Evolutionary conservation across 345 rosid species (phyloP).

Genomic region (Eucalyptus polybractea): DNA sequence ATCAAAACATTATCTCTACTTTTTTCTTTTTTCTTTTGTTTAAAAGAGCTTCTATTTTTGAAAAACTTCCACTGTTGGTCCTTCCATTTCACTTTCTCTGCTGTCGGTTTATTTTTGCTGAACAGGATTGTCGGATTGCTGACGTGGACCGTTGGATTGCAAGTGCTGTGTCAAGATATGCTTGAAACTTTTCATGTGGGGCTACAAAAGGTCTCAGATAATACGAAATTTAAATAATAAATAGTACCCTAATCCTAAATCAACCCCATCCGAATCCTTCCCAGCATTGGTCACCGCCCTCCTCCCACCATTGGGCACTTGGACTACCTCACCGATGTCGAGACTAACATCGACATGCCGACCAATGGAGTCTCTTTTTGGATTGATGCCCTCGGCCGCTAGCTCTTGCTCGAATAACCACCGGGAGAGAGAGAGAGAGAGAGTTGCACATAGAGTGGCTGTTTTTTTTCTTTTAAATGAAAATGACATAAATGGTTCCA

Average conservation of each 20-base stretch:
- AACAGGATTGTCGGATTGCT: background rate
- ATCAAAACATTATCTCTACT: background rate
- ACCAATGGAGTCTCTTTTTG: no score
- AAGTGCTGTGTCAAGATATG: background rate
- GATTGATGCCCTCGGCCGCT: background rate
- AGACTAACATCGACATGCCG: no score
- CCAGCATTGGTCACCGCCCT: no score
- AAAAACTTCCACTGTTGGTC: background rate
- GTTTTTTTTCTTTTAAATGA: rapidly evolving
- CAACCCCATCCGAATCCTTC: background rate
- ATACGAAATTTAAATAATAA: background rate
- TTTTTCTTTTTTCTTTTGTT: no score
- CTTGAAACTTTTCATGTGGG: background rate
- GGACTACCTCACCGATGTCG: background rate
- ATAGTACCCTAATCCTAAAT: background rate
- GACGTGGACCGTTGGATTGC: background rate
- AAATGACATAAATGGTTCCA: no score
- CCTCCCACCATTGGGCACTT: background rate
- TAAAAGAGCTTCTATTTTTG: background rate
- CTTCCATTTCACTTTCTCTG: background rate
- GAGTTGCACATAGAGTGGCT: no score
- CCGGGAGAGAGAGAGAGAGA: background rate
- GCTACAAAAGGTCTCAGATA: background rate
- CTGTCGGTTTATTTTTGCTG: background rate
- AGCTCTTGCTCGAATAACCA: background rate